Conservation (phyloP, 1,284 basidiomycete genomes). For the Trichosporon sp. region DNA sequence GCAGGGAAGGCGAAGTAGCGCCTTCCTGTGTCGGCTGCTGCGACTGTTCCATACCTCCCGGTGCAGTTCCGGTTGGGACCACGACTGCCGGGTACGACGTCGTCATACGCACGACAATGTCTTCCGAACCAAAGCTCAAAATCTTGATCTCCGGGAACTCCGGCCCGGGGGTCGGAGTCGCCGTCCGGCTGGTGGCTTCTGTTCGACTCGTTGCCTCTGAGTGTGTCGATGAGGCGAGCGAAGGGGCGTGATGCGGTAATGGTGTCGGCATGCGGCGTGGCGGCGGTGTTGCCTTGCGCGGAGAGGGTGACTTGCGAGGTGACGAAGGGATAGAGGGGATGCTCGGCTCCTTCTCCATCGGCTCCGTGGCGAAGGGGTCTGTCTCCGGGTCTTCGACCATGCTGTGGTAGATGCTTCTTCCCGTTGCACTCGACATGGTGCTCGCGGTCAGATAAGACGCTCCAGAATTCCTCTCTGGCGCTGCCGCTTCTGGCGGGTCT, state of each 20-base stretch:
- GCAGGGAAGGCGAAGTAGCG: constrained; percentile 5
- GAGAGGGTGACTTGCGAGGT: not conserved
- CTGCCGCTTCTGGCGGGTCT: constrained; percentile 23
- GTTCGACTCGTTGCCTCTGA: not conserved
- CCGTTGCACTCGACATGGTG: constrained; percentile 13
- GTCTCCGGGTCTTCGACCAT: constrained; percentile 8
- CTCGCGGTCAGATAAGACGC: constrained; percentile 9
- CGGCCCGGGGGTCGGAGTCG: constrained; percentile 22
- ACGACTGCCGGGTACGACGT: constrained; percentile 6
- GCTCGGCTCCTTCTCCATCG: not conserved
- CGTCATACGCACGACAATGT: constrained; percentile 38
- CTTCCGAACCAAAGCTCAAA: constrained; percentile 40
- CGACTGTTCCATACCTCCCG: not conserved
- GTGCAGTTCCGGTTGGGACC: not conserved
- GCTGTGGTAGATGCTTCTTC: constrained; percentile 18
- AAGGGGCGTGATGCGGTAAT: not conserved
- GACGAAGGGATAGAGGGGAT: not conserved
- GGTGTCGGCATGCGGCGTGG: not conserved
- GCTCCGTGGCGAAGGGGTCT: not conserved
- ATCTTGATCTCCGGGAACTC: constrained; percentile 24
- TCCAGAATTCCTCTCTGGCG: constrained; percentile 40
- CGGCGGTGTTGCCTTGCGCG: not conserved
- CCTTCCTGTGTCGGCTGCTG: not conserved
- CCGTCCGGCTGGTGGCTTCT: constrained; percentile 21
- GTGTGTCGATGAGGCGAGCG: not conserved